Evolutionary conservation across 805 yeast species (phyloP), one percentile per base, ranked within the genome.

Genomic region (Wickerhamomyces pijperi): DNA sequence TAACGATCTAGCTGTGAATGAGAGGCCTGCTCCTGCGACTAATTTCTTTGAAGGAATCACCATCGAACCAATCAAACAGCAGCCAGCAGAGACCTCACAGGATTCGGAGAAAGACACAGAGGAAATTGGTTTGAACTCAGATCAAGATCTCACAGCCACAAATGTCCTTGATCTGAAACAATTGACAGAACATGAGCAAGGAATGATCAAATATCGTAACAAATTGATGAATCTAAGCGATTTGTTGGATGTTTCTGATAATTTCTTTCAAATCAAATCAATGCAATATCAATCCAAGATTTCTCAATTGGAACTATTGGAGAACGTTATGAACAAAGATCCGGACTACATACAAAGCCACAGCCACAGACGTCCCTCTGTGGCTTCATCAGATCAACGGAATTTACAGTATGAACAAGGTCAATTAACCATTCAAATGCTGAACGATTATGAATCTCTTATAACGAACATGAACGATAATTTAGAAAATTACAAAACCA

Each of bases 61-160:
- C 21, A 53, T 53, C 29, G 57, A 53, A 36, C 55, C 55, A 1
- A 34, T 51, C 11, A 33, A 19, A 13, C 21, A 33, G 5, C 20
- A 19, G 20, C 23, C 5, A 6, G 25, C 35, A 33, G 6, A 21
- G n/a, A n/a, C n/a, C n/a, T n/a, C n/a, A n/a, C n/a, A n/a, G n/a
- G n/a, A n/a, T n/a, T n/a, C n/a, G n/a, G 23, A 21, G 23, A 21
- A 21, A 21, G 23, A 6, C 9, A 21, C 23, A 7, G 23, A 7
- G 6, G 23, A 7, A 21, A 9, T 7, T 9, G 23, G 23, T 6
- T 6, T 7, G 9, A 9, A 7, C 23, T 7, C 23, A 21, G 23
- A 21, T 21, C 23, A 6, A 6, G 23, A 21, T n/a, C n/a, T n/a
- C n/a, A n/a, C n/a, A n/a, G n/a, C n/a, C n/a, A n/a, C n/a, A n/a